phyloP scores from a whole-genome alignment of 495 filamentous ascomycete species.

The Xylaria grammica region DNA sequence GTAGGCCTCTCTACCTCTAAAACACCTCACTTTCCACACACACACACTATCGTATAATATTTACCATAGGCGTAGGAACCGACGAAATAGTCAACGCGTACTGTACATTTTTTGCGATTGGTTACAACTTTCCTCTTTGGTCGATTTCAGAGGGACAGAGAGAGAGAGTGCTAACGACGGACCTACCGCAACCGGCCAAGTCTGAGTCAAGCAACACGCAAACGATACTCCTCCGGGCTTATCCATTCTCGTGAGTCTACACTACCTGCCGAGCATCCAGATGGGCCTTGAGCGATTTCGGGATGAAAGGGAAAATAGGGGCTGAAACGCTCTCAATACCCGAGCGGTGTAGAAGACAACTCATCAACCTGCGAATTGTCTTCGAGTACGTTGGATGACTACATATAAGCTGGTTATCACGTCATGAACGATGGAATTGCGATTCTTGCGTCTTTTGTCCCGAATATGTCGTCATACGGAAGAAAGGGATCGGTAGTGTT shows the following conservation, averaged over 20 bases:
- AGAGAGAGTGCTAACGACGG: not conserved
- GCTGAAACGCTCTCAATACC: constrained; percentile 4
- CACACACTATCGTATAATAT: no score
- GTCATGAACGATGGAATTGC: constrained; percentile 17
- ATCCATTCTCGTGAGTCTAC: not conserved
- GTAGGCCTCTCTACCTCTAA: no score
- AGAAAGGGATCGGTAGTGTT: not conserved
- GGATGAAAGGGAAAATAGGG: constrained; percentile 10
- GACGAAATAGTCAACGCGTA: no score
- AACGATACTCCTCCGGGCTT: not conserved
- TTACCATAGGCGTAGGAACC: no score
- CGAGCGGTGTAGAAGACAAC: constrained; percentile 11
- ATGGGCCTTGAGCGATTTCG: not conserved
- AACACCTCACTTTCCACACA: no score
- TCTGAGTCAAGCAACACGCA: not conserved
- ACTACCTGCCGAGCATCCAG: constrained; percentile 1
- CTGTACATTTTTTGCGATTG: no score
- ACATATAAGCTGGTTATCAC: constrained; percentile 21
- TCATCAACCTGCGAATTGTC: constrained; percentile 9
- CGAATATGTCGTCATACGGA: constrained; percentile 15
- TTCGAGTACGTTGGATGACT: constrained; percentile 16
- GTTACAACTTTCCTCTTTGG: no score
- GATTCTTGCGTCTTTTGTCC: constrained; percentile 4
- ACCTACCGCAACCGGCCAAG: constrained; percentile 9
- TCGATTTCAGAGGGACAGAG: no score